Evolutionary conservation across 176 grass and related monocot species (phyloP), one percentile per base, ranked within the genome.

Genomic region (Secale cereale): DNA sequence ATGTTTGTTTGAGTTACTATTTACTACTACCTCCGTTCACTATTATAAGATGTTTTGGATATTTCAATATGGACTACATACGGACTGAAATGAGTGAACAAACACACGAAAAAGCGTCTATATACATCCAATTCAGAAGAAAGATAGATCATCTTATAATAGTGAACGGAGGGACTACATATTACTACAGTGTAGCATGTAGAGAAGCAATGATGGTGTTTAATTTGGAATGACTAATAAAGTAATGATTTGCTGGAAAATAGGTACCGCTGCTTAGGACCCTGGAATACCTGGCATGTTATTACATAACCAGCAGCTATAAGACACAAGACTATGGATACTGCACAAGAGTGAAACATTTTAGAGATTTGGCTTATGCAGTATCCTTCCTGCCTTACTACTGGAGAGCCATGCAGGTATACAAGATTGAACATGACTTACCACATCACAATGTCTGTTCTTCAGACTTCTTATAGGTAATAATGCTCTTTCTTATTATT

Each of bases 371-470:
- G 72, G 86, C 97, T 62, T 99, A 96, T 91, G 89, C 97, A 64
- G 90, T 99, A 77, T 99, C 97, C 80, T 96, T 99, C 82, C 85
- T 99, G 33, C 97, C 97, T 6, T 99, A 99, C 82, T 99, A 99
- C 80, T 99, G 93, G 93, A 96, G 93, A 89, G 97, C 93, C 43
- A 99, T 99, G 93, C 96, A 98, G 96, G 93, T 98, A 74, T 74
- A 76, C 19, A 77, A 41, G 72, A 77, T 52, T 61, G 22, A 77
- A 63, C 40, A 69, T 69, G 19, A 81, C 13, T 57, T 79, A 22
- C 41, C 2, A 56, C 29, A 74, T 79, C 70, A 73, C 9, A 71
- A 25, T 17, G 26, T 54, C 65, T 40, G 25, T 65, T 73, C 65
- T 73, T 73, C 76, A 82, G 54, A 78, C 14, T 66, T 73, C 63